These are phyloP conservation scores for Thraustochytrium striatum DNA, from an alignment of 352 stramenopile genomes.

Conservation along the genomic window DNA sequence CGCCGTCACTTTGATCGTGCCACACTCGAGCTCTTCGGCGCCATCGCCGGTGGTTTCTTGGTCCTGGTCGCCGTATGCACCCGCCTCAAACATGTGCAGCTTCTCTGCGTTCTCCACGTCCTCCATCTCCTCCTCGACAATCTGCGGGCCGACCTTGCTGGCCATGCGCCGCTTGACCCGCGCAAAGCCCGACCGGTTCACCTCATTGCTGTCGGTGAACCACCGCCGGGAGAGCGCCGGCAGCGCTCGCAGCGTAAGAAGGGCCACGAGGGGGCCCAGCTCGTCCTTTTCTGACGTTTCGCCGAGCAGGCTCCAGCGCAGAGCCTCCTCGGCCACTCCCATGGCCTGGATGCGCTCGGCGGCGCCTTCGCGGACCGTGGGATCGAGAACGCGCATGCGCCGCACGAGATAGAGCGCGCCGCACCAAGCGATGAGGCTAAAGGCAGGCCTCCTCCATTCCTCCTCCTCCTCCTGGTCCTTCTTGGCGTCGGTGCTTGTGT, in stretches of 20 bases:
- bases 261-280: background rate
- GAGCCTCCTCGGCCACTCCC: background rate
- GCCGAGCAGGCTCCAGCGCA: constrained; percentile 1
- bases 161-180: background rate
- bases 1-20: constrained; percentile 10
- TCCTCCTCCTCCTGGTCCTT: background rate
- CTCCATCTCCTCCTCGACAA: constrained; percentile 21
- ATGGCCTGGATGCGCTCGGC: background rate
- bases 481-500: background rate
- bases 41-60: background rate
- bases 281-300: background rate
- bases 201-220: constrained; percentile 16
- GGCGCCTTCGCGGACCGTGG: background rate
- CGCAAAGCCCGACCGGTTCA: constrained; percentile 6
- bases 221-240: constrained; percentile 26
- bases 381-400: background rate
- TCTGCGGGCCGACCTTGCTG: background rate
- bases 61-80: background rate
- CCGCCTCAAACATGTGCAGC: constrained; percentile 17
- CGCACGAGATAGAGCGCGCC: background rate
- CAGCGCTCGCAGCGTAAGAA: constrained; percentile 24
- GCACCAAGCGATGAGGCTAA: background rate
- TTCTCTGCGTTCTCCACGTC: constrained; percentile 24
- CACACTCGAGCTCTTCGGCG: constrained; percentile 3
- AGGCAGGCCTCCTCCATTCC: background rate